Conservation (phyloP, 2,329 filamentous ascomycete species). For the Rhexocercosporidium sp. region DNA sequence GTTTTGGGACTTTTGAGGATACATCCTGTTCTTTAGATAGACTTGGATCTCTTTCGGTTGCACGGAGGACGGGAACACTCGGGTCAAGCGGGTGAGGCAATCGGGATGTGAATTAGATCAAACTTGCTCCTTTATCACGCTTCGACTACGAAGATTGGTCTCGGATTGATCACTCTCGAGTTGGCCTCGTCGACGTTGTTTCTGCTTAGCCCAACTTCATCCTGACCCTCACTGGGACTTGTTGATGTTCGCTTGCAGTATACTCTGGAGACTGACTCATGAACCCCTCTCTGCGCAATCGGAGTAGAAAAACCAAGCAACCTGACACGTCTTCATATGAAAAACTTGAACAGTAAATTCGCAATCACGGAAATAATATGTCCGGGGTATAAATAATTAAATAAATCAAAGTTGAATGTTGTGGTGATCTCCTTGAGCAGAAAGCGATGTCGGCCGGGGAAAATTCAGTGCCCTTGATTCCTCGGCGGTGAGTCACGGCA, state of each 20-base stretch:
- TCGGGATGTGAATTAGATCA: not conserved
- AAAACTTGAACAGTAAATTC: no score
- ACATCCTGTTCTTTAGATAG: not conserved
- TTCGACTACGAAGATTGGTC: not conserved
- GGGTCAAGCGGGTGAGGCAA: not conserved
- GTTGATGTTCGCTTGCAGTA: no score
- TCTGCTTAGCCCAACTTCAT: no score
- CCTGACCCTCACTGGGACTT: no score
- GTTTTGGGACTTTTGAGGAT: not conserved
- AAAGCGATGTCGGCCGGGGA: slow-evolving; percentile 7
- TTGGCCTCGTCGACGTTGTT: not conserved
- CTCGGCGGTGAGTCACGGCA: slow-evolving; percentile 25
- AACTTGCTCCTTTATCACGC: not conserved
- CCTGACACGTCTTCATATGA: no score
- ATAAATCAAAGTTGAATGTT: no score
- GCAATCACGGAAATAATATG: no score
- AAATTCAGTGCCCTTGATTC: not conserved
- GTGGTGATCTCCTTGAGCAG: not conserved
- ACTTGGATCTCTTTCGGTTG: not conserved
- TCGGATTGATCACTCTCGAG: not conserved
- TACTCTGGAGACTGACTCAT: no score
- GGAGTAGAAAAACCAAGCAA: not conserved
- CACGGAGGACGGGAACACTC: not conserved
- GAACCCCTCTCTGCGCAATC: no score
- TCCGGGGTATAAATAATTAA: no score